Evolutionary conservation across 371 early-diverging fungal species (phyloP).

Genomic region (Entomophthora muscae): DNA sequence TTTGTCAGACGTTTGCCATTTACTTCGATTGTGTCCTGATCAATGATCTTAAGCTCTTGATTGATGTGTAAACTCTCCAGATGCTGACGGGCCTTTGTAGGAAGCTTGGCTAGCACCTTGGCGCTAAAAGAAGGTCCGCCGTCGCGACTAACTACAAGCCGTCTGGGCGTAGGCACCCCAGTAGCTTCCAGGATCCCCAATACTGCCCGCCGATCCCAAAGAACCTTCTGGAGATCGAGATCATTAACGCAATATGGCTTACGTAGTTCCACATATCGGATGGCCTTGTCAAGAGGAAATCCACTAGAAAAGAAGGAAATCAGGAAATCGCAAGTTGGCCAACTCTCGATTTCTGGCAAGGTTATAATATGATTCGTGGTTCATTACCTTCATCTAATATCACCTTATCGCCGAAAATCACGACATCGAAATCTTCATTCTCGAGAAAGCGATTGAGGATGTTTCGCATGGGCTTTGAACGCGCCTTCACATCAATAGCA

Average conservation of each 20-base stretch:
- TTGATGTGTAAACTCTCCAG: constrained; percentile 17
- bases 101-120: constrained; percentile 23
- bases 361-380: background rate
- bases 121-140: constrained; percentile 39
- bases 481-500: constrained; percentile 86
- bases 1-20: constrained; percentile 52
- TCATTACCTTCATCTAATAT: constrained; percentile 80
- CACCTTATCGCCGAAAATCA: constrained; percentile 92
- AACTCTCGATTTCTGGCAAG: constrained; percentile 49
- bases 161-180: constrained; percentile 72
- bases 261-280: constrained; percentile 65
- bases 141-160: constrained; percentile 57
- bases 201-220: constrained; percentile 87
- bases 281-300: constrained; percentile 90
- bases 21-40: constrained; percentile 54
- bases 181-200: constrained; percentile 64
- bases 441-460: constrained; percentile 68
- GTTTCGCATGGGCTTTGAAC: constrained; percentile 92
- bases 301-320: constrained; percentile 92
- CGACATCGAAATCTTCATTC: constrained; percentile 59
- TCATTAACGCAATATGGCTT: constrained; percentile 84
- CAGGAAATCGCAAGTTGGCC: constrained; percentile 95
- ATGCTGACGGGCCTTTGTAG: constrained; percentile 25
- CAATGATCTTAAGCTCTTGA: constrained; percentile 27
- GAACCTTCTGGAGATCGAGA: constrained; percentile 70